Evolutionary conservation across 2,329 filamentous ascomycete genomes (phyloP), one percentile per base, ranked within the genome.

Genomic region (Pseudogymnoascus sp.): DNA sequence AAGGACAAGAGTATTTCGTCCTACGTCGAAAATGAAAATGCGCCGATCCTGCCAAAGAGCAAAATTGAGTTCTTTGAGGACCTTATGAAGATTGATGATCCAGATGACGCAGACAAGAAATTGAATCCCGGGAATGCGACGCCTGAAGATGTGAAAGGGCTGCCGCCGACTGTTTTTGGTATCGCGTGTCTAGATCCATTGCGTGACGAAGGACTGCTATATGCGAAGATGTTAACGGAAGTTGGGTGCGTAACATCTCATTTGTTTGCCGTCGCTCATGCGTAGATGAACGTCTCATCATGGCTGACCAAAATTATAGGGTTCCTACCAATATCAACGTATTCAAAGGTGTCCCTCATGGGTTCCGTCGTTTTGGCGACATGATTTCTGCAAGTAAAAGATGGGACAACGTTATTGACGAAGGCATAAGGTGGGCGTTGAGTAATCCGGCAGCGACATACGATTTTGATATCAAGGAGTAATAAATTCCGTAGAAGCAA

Each of bases 341-440:
- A 0, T 83, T 83, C 69, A 76, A 73, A 26, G 82, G 82, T 0
- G 70, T 84, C 0, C 83, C 83, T 0, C 83, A 85, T 71, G 79
- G 78, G 0, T 83, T 83, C 17, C 29, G 50, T n/a, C 65, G 70
- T 0, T 79, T 77, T 63, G 76, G 76, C 3, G 72, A 75, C 9
- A 73, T 70, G n/a, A 60, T 81, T 7, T 72, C 74, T 11, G 75
- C 74, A 26, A 75, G 72, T 4, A 70, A 72, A 31, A 68, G 75
- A 35, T 81, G 78, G 77, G 79, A 81, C 60, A 67, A 71, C 29
- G 75, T 77, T 9, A 72, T 79, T 26, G 75, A 77, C 38, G 67
- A 76, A 7, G 79, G 79, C 0, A 78, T 81, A 15, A 61, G 64
- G 7, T 82, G 79, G 79, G 70, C 71, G 1, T 56, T 79, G 26